Base-by-base conservation (phyloP, 2,329 filamentous ascomycete genomes). In the Dactylellina parvicollis region DNA sequence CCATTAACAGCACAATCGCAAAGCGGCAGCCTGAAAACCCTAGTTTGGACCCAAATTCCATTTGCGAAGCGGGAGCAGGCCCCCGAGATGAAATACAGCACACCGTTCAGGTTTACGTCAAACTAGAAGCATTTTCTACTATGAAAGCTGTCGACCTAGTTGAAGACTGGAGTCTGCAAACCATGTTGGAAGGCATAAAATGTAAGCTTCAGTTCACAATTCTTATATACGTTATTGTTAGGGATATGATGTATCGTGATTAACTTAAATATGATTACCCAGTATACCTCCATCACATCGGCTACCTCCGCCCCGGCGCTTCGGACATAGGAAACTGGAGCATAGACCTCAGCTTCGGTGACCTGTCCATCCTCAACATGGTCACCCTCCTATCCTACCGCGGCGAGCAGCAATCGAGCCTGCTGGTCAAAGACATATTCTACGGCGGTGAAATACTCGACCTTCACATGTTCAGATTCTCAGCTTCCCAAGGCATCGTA, bases 361-460 rank as follows among this genome's bases (percentile, higher is more conserved):
- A 56, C 4, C 50, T 65, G 10, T 65, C 60, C 8, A 22, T 65
- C 38, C 30, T 65, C n/a, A 65, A 56, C 30, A 65, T 65, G 49
- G 40, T 65, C 18, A 65, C 32, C 18, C 12, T 65, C 1, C 28
- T 65, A 18, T 30, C 36, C 16, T 65, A 56, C 49, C 49, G 60
- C 9, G 40, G 46, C 9, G 60, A 65, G 24, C 30, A 24, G n/a
- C 60, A 65, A 55, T 16, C 20, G 1, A 56, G 18, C 12, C 49
- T 65, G 4, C 38, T 55, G 1, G 36, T 65, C 4, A 65, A 65
- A 20, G 49, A 65, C 24, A 7, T 65, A 4, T 30, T 65, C 36
- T 65, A 65, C 28, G 60, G 60, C 12, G 49, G 60, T 0, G 60
- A 65, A 32, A 56, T 44, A 12, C 38, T 65, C 18, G 49, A 56